A percentile compares a stretch with the other conserved stretches of the same genome.
Evolutionary conservation across 2,329 filamentous ascomycete species (phyloP).

Genomic region (Diaporthe citri): DNA sequence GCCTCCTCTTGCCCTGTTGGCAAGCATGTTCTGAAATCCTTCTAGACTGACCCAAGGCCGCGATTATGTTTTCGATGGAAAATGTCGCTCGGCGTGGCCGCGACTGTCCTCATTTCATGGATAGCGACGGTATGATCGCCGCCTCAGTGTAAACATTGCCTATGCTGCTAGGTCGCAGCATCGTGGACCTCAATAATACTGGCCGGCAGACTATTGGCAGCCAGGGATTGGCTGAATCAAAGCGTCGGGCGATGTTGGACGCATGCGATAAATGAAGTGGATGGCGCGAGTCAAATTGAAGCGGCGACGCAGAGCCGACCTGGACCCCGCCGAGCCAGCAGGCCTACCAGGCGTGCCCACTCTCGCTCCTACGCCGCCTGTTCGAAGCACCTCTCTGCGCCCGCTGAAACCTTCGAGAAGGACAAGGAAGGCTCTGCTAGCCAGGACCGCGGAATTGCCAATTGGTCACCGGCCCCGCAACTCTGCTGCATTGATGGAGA

Average conservation of each 20-base stretch:
- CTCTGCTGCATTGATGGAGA: constrained; percentile 14
- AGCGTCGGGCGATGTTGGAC: constrained; percentile 34
- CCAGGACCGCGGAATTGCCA: constrained; percentile 41
- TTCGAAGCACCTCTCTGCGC: constrained; percentile 37
- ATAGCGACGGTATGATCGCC: constrained; percentile 31
- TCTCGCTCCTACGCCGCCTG: constrained; percentile 27
- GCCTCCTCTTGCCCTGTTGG: constrained; percentile 3
- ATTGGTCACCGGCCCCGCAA: constrained; percentile 37
- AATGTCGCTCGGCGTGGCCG: constrained; percentile 37
- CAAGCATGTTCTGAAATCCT: constrained; percentile 21
- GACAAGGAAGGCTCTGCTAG: constrained; percentile 34
- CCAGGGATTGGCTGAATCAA: constrained; percentile 40
- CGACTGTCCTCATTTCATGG: constrained; percentile 31
- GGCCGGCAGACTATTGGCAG: constrained; percentile 30
- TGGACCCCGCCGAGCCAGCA: constrained; percentile 35
- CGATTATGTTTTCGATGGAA: not conserved
- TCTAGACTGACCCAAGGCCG: not conserved
- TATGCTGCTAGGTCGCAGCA: constrained; percentile 33
- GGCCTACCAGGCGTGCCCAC: constrained; percentile 32
- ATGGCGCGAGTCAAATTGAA: constrained; percentile 37
- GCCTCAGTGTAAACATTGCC: constrained; percentile 32
- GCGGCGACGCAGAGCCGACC: constrained; percentile 38
- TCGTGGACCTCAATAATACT: constrained; percentile 37
- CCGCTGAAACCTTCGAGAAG: constrained; percentile 43
- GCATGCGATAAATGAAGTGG: constrained; percentile 37